phyloP scores from a whole-genome alignment of 2,329 filamentous ascomycete genomes.

The Alternaria longipes region DNA sequence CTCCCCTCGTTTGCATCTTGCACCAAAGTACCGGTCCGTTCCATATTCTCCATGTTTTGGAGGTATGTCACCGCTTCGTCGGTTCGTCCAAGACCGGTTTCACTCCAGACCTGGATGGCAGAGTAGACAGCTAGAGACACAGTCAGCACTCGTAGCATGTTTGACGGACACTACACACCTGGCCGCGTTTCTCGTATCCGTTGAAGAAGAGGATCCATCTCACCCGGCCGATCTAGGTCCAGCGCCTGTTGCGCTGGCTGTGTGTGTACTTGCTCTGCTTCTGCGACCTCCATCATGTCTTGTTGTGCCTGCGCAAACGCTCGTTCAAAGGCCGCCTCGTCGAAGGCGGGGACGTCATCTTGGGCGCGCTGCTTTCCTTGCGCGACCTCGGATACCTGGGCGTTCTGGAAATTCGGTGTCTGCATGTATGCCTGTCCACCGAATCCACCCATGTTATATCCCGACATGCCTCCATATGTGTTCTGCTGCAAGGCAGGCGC shows the following conservation, averaged over 20 bases:
- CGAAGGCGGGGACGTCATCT: constrained; percentile 55
- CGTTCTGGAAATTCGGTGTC: constrained; percentile 28
- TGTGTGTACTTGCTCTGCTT: constrained; percentile 26
- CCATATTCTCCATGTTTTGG: constrained; percentile 36
- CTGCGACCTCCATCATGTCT: constrained; percentile 46
- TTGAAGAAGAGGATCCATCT: constrained; percentile 43
- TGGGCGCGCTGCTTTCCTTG: constrained; percentile 48
- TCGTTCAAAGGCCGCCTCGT: constrained; percentile 64
- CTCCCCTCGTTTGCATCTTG: constrained; percentile 44
- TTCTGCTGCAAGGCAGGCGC: constrained; percentile 39
- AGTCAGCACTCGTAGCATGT: constrained; percentile 25
- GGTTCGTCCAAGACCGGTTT: constrained; percentile 40
- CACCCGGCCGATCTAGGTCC: constrained; percentile 33
- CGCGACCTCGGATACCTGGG: constrained; percentile 33
- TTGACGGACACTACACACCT: constrained; percentile 40
- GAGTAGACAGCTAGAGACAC: constrained; percentile 40
- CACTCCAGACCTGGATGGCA: constrained; percentile 46
- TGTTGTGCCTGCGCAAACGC: constrained; percentile 62
- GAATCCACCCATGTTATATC: constrained; percentile 40
- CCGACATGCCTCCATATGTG: constrained; percentile 38
- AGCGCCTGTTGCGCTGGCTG: constrained; percentile 26
- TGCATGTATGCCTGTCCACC: constrained; percentile 41
- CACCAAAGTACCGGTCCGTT: constrained; percentile 35
- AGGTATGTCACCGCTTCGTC: constrained; percentile 39
- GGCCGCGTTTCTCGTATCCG: constrained; percentile 46